Evolutionary conservation across 1,284 basidiomycete species (phyloP).

Genomic region (Boletus sp.): DNA sequence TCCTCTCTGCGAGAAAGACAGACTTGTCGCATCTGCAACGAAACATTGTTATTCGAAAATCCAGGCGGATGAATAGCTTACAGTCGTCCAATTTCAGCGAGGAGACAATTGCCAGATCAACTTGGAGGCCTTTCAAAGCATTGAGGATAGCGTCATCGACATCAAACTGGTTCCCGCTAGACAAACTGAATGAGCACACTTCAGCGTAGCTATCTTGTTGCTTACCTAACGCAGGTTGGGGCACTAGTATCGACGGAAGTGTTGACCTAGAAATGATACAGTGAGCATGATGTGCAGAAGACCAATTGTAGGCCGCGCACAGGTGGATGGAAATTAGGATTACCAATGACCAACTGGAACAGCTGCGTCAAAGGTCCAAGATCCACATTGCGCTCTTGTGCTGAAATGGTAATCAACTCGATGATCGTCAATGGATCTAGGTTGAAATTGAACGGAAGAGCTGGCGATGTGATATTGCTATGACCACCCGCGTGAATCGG

Average conservation of each 20-base stretch:
- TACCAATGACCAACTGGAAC: conserved; percentile 54
- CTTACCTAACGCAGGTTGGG: conserved; percentile 54
- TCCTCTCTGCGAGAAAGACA: conserved; percentile 60
- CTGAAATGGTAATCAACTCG: conserved; percentile 50
- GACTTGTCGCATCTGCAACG: conserved; percentile 48
- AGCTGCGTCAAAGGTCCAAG: conserved; percentile 61
- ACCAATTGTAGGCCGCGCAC: conserved; percentile 2
- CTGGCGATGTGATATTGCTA: conserved; percentile 54
- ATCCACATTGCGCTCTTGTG: conserved; percentile 53
- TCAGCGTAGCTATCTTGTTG: neutral
- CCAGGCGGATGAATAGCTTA: conserved; percentile 25
- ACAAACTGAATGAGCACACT: conserved; percentile 13
- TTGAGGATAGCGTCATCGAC: conserved; percentile 58
- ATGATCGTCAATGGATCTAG: conserved; percentile 62
- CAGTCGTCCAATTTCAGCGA: conserved; percentile 59
- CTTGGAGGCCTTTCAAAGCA: conserved; percentile 57
- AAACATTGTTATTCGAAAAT: conserved; percentile 1
- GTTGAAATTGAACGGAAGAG: conserved; percentile 63
- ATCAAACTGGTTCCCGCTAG: conserved; percentile 61
- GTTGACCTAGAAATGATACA: conserved; percentile 39
- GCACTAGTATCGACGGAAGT: conserved; percentile 51
- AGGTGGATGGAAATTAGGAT: conserved; percentile 47
- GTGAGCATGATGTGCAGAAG: neutral
- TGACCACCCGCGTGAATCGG: conserved; percentile 64
- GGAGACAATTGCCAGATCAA: conserved; percentile 48